Evolutionary conservation across 805 yeast species (phyloP).

Genomic region (Kockiozyma suomiensis): DNA sequence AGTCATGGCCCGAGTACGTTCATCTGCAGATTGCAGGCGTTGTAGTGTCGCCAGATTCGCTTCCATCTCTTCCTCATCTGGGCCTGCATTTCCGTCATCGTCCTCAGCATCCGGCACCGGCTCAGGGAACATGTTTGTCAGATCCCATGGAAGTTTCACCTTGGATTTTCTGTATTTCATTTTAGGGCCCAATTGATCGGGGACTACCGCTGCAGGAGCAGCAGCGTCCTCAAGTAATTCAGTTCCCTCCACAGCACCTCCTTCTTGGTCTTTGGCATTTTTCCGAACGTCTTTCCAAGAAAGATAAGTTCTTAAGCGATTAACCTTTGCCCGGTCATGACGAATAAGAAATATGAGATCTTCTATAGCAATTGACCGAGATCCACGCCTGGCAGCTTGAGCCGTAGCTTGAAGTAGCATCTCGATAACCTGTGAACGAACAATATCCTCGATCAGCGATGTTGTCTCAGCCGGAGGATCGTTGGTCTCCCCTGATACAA

Average conservation of each 20-base stretch:
- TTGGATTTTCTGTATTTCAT: slow-evolving; percentile 69
- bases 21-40: slow-evolving; percentile 89
- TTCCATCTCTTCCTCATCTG: slow-evolving; percentile 85
- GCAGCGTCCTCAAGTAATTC: slow-evolving; percentile 56
- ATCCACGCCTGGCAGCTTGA: slow-evolving; percentile 77
- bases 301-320: slow-evolving; percentile 82
- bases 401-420: slow-evolving; percentile 73
- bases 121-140: slow-evolving; percentile 89
- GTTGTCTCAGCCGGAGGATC: slow-evolving; percentile 94
- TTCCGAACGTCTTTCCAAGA: slow-evolving; percentile 98
- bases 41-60: slow-evolving; percentile 87
- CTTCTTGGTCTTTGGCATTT: slow-evolving; percentile 66
- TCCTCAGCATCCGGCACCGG: slow-evolving; percentile 70
- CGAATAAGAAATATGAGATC: slow-evolving; percentile 91
- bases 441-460: slow-evolving; percentile 91
- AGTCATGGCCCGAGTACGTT: slow-evolving; percentile 90
- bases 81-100: slow-evolving; percentile 48
- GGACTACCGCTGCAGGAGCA: slow-evolving; percentile 44
- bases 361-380: slow-evolving; percentile 83
- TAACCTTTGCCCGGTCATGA: slow-evolving; percentile 92
- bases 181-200: slow-evolving; percentile 44
- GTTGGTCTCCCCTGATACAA: slow-evolving; percentile 91
- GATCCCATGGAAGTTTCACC: slow-evolving; percentile 91
- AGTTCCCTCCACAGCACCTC: slow-evolving; percentile 55
- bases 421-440: slow-evolving; percentile 90